A percentile compares a stretch with the other conserved stretches of the same genome.
phyloP scores from a whole-genome alignment of 495 filamentous ascomycete genomes.

The Neurospora sublineolata region DNA sequence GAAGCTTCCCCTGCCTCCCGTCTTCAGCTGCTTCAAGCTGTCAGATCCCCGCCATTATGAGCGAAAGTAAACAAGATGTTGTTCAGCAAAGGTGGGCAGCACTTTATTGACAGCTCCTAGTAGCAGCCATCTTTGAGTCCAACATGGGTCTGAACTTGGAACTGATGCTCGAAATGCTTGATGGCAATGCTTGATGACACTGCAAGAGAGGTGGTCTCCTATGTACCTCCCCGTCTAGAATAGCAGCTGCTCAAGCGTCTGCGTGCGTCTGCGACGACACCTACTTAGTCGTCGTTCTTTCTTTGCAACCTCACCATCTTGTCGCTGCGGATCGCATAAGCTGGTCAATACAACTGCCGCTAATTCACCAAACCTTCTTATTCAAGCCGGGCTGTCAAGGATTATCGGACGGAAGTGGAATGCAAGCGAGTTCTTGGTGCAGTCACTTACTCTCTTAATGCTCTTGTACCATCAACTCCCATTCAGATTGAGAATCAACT shows the following conservation, averaged over 20 bases:
- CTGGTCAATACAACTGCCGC: not conserved
- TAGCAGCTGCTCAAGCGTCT: not conserved
- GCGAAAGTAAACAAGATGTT: not conserved
- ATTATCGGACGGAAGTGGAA: not conserved
- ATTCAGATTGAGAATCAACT: not conserved
- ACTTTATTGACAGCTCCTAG: not conserved
- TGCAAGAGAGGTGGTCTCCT: not conserved
- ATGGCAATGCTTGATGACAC: not conserved
- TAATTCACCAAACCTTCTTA: not conserved
- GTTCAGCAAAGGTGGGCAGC: not conserved
- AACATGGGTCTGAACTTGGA: not conserved
- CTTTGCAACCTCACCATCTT: not conserved
- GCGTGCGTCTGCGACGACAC: not conserved
- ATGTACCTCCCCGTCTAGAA: not conserved
- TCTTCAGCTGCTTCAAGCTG: not conserved
- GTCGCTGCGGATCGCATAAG: not conserved
- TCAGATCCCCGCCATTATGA: not conserved
- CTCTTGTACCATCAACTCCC: not conserved
- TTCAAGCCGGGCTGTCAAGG: not conserved
- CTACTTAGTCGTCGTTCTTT: not conserved
- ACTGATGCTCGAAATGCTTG: not conserved
- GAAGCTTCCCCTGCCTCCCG: not conserved
- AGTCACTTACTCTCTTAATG: not conserved
- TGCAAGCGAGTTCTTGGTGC: not conserved
- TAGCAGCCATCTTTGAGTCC: not conserved